These are phyloP conservation scores for Corynascus novoguineensis DNA, from an alignment of 495 filamentous ascomycete genomes.

Conservation along the genomic window DNA sequence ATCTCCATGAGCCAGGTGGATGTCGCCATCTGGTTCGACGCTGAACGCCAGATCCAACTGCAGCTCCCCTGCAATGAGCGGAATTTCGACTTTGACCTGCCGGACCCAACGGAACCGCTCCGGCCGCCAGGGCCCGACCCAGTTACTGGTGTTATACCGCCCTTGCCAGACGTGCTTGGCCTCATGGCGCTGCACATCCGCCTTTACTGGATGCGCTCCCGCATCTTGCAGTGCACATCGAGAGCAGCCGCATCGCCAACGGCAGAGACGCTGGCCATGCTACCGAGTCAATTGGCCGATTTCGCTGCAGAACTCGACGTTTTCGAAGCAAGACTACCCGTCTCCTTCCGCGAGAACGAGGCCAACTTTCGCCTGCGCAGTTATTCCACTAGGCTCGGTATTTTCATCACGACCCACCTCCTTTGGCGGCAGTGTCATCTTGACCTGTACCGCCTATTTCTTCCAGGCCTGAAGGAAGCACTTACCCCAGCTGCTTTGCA, in stretches of 20 bases:
- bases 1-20: constrained; percentile 43
- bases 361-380: constrained; percentile 45
- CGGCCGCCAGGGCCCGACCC: constrained; percentile 30
- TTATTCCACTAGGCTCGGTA: constrained; percentile 42
- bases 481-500: constrained; percentile 33
- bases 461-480: constrained; percentile 41
- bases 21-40: constrained; percentile 41
- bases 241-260: constrained; percentile 30
- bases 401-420: constrained; percentile 49
- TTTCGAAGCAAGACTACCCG: constrained; percentile 42
- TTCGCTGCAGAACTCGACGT: constrained; percentile 38
- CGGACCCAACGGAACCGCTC: constrained; percentile 42
- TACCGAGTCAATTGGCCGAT: constrained; percentile 37
- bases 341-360: constrained; percentile 44
- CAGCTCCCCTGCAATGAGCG: constrained; percentile 49
- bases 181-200: constrained; percentile 45
- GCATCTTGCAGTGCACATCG: constrained; percentile 40
- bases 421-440: constrained; percentile 48
- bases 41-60: constrained; percentile 39
- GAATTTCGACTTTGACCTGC: constrained; percentile 49
- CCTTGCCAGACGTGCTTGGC: constrained; percentile 43
- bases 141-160: constrained; percentile 13
- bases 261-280: constrained; percentile 32
- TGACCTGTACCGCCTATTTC: constrained; percentile 44
- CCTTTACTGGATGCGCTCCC: constrained; percentile 42